phyloP scores from a whole-genome alignment of 257 asterid species.

The Rubia yunnanensis region DNA sequence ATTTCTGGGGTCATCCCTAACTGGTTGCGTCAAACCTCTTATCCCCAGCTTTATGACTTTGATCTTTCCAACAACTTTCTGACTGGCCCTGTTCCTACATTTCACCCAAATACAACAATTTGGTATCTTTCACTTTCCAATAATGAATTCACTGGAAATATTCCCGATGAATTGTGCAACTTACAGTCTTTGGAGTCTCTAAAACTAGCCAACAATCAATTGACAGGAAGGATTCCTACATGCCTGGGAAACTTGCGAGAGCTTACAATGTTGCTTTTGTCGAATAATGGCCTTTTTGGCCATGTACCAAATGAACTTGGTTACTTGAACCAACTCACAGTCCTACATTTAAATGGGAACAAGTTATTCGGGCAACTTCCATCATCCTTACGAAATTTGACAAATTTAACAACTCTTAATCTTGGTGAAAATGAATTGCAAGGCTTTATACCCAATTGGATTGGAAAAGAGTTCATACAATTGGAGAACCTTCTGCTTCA shows the following conservation, averaged over 20 bases:
- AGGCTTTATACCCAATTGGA: conserved; percentile 18
- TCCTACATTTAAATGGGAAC: conserved; percentile 19
- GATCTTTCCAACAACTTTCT: conserved; percentile 17
- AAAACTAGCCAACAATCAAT: not conserved
- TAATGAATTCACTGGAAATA: not conserved
- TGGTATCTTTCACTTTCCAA: not conserved
- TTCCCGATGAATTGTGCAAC: not conserved
- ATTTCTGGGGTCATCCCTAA: conserved; percentile 9
- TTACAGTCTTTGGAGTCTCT: not conserved
- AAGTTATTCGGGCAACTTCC: conserved; percentile 3
- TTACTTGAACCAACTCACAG: not conserved
- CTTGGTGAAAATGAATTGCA: not conserved
- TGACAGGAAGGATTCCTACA: not conserved
- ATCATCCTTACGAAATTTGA: not conserved
- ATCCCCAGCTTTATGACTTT: not conserved
- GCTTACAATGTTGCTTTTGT: not conserved
- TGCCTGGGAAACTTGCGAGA: conserved; percentile 5
- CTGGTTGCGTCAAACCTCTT: conserved; percentile 10
- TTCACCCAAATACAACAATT: not conserved
- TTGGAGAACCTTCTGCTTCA: conserved; percentile 16
- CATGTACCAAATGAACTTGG: conserved; percentile 20
- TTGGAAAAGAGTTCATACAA: conserved; percentile 9
- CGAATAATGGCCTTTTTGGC: conserved; percentile 13
- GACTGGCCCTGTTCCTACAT: not conserved
- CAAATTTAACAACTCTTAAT: not conserved